phyloP scores from a whole-genome alignment of 495 filamentous ascomycete species.

The Lasiosphaeria miniovina region DNA sequence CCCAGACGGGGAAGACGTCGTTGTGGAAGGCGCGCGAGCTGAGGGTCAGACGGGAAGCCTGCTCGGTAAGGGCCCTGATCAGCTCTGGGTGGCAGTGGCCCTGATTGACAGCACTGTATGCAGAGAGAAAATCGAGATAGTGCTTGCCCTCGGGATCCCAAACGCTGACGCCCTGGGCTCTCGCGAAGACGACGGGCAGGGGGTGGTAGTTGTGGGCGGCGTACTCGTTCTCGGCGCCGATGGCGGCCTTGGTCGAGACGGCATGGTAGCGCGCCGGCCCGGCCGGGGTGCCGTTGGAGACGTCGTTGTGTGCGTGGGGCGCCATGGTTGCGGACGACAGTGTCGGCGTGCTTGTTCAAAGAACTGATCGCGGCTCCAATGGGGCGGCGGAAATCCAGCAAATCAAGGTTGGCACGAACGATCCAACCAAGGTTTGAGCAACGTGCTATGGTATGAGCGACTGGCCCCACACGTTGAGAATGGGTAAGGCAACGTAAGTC shows the following conservation, averaged over 20 bases:
- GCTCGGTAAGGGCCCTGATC: conserved; percentile 81
- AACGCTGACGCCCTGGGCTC: conserved; percentile 77
- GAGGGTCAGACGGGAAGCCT: conserved; percentile 85
- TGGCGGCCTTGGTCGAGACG: conserved; percentile 72
- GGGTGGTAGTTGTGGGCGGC: conserved; percentile 99
- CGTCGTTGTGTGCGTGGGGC: conserved; percentile 51
- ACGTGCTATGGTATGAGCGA: too few species aligned
- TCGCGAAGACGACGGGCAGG: conserved; percentile 85
- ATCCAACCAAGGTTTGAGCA: too few species aligned
- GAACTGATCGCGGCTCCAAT: too few species aligned
- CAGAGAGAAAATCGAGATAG: conserved; percentile 97
- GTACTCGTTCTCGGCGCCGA: conserved; percentile 74
- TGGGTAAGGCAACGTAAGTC: too few species aligned
- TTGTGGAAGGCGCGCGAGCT: conserved; percentile 98
- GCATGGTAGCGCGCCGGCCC: conserved; percentile 67
- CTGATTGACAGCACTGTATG: conserved; percentile 97
- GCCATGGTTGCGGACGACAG: conserved; percentile 43
- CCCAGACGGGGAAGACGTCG: conserved; percentile 96
- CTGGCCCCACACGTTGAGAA: too few species aligned
- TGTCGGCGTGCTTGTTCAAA: background rate
- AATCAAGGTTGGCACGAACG: too few species aligned
- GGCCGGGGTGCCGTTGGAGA: conserved; percentile 32
- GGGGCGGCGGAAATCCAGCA: background rate
- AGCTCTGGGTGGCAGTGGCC: conserved; percentile 98
- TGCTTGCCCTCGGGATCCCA: conserved; percentile 98